Evolutionary conservation across 306 rosid genomes (phyloP).

Genomic region (Arachis stenosperma): DNA sequence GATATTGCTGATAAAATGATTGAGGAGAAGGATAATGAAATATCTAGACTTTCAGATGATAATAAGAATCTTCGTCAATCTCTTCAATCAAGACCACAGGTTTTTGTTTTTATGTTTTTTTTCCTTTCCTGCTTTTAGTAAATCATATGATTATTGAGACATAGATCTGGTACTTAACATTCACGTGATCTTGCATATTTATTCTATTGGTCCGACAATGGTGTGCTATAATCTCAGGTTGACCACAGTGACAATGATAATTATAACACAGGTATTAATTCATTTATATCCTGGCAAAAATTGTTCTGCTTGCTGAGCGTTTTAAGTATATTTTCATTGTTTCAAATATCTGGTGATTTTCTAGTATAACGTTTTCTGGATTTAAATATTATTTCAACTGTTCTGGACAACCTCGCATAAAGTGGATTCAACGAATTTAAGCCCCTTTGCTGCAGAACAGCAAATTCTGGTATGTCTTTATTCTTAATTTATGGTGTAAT

Average conservation of each 20-base stretch:
- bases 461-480: slow-evolving; percentile 82
- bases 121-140: slow-evolving; percentile 18
- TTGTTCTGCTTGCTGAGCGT: slow-evolving; percentile 26
- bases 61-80: slow-evolving; percentile 76
- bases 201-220: slow-evolving; percentile 34
- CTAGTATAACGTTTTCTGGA: not conserved
- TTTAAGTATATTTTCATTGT: slow-evolving; percentile 27
- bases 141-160: slow-evolving; percentile 28
- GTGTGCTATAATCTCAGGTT: slow-evolving; percentile 58
- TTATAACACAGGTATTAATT: slow-evolving; percentile 64
- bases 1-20: slow-evolving; percentile 94
- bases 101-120: slow-evolving; percentile 35
- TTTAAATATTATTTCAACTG: slow-evolving; percentile 30
- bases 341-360: slow-evolving; percentile 27
- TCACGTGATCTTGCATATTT: slow-evolving; percentile 31
- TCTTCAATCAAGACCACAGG: slow-evolving; percentile 71
- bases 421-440: slow-evolving; percentile 62
- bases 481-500: slow-evolving; percentile 26
- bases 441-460: slow-evolving; percentile 78
- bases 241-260: slow-evolving; percentile 53
- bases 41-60: slow-evolving; percentile 80
- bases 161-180: slow-evolving; percentile 32
- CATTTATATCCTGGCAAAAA: slow-evolving; percentile 24
- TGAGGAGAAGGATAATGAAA: slow-evolving; percentile 87
- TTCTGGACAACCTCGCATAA: slow-evolving; percentile 63